Evolutionary conservation across 1,284 basidiomycete genomes (phyloP), one percentile per base, ranked within the genome.

Genomic region (Ganoderma resinaceum): DNA sequence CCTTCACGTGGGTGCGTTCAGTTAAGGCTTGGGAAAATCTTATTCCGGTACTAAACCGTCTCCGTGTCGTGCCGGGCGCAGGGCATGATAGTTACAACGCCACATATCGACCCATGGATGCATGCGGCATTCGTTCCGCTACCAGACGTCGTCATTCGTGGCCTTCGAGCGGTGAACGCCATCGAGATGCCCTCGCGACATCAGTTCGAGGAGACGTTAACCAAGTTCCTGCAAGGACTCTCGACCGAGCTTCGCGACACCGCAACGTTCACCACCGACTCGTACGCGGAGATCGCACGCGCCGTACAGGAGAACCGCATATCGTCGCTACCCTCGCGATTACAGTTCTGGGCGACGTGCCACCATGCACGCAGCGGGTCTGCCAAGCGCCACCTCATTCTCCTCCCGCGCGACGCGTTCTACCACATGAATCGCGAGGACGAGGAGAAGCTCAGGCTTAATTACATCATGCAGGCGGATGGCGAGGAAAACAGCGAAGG

Each of bases 301-400:
- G 85, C 80, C 43, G 79, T 91, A 42, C 77, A 82, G 0, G 82
- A 81, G 62, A 82, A 82, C 31, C 70, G 69, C n/a, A 68, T 76
- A 20, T 60, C 72, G 16, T 73, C 76, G 31, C 77, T 90, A 53
- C 82, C 88, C 11, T 80, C 82, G 11, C 82, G 85, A 35, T 74
- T 90, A 70, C 83, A 80, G 66, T 82, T 84, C 70, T 91, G 90
- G 90, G 76, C 83, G 29, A 77, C 81, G 33, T 84, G 85, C 72
- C 90, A 92, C 76, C 89, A 89, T 69, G 81, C 91, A 46, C 84
- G 85, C 60, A 81, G 85, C 43, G 90, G 90, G 40, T 91, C 90
- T 33, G 81, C 85, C 67, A 88, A 85, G 73, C 83, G 83, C 71
- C 81, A 85, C 65, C 82, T 91, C 42, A 80, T 92, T 49, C 76